Percentiles rank a stretch among this genome's conserved stretches.
These are phyloP conservation scores for Fagopyrum esculentum DNA, from an alignment of 148 eudicot genomes.

Conservation along the genomic window DNA sequence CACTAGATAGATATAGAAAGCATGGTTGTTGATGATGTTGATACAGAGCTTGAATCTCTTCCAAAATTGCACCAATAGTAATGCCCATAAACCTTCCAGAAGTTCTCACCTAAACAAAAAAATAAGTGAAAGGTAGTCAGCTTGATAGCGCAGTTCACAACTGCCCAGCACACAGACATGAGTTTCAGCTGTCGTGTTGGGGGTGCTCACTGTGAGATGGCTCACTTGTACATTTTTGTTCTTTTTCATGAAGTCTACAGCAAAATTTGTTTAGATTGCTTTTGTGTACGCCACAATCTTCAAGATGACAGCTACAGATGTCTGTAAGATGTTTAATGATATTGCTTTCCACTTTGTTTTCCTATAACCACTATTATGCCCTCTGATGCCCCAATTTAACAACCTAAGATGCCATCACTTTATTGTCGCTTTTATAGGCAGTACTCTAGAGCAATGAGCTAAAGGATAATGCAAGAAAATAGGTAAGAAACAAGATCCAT, in stretches of 20 bases:
- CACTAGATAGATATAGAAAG: conserved; percentile 95
- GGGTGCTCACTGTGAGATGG: not conserved
- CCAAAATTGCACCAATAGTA: conserved; percentile 94
- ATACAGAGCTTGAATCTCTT: conserved; percentile 88
- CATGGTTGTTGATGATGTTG: conserved; percentile 96
- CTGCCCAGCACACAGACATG: not conserved
- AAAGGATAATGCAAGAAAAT: not conserved
- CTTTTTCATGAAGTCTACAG: not conserved
- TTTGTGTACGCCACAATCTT: not conserved
- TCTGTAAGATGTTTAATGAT: not conserved
- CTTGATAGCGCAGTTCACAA: conserved; percentile 10
- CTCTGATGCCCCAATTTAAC: not conserved
- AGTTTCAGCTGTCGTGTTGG: not conserved
- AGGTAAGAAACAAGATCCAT: not conserved
- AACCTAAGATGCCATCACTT: not conserved
- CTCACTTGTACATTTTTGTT: not conserved
- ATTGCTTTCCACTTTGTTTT: conserved; percentile 1
- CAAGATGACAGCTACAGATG: not conserved
- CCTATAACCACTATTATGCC: not conserved
- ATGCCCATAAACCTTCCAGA: conserved; percentile 88
- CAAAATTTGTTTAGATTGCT: not conserved
- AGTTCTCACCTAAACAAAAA: conserved; percentile 71
- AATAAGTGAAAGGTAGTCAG: conserved; percentile 12
- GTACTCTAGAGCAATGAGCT: not conserved
- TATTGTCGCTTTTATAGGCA: not conserved